These are phyloP conservation scores for Alternaria atra DNA, from an alignment of 2,329 filamentous ascomycete species.

Conservation along the genomic window DNA sequence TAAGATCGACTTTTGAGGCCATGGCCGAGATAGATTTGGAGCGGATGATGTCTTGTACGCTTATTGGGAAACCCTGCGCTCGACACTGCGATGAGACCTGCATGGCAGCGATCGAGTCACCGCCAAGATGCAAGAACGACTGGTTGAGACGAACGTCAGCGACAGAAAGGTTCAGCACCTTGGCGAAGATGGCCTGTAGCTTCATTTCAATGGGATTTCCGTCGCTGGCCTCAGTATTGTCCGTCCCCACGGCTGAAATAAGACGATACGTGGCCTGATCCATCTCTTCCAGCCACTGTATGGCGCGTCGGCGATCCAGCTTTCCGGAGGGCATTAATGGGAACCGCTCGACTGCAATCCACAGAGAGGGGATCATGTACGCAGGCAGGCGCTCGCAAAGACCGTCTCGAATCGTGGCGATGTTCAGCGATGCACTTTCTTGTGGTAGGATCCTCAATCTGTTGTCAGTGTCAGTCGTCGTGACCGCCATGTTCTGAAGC, in stretches of 20 bases:
- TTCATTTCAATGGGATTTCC: slow-evolving; percentile 35
- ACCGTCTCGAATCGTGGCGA: slow-evolving; percentile 37
- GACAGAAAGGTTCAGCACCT: slow-evolving; percentile 37
- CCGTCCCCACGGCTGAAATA: slow-evolving; percentile 35
- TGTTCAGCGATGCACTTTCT: slow-evolving; percentile 35
- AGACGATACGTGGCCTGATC: slow-evolving; percentile 37
- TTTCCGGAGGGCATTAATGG: slow-evolving; percentile 45
- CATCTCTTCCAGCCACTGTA: slow-evolving; percentile 45
- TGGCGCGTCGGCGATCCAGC: slow-evolving; percentile 41
- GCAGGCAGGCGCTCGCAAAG: slow-evolving; percentile 41
- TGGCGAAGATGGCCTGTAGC: slow-evolving; percentile 43
- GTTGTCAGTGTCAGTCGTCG: background rate
- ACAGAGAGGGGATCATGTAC: slow-evolving; percentile 48
- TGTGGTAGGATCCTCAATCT: slow-evolving; percentile 30
- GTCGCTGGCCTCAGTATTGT: slow-evolving; percentile 21
- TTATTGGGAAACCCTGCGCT: slow-evolving; percentile 40
- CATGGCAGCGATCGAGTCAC: slow-evolving; percentile 50
- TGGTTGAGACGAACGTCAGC: slow-evolving; percentile 44
- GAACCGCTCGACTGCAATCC: slow-evolving; percentile 40
- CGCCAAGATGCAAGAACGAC: slow-evolving; percentile 47
- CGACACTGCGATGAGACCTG: slow-evolving; percentile 46
- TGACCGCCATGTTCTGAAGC: slow-evolving; percentile 26
- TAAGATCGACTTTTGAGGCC: slow-evolving; percentile 30
- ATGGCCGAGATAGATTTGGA: slow-evolving; percentile 43
- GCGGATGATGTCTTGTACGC: slow-evolving; percentile 46